Percentiles rank a stretch among this genome's conserved stretches.
Conservation (phyloP, 352 stramenopile species). For the Phytophthora idaei region DNA sequence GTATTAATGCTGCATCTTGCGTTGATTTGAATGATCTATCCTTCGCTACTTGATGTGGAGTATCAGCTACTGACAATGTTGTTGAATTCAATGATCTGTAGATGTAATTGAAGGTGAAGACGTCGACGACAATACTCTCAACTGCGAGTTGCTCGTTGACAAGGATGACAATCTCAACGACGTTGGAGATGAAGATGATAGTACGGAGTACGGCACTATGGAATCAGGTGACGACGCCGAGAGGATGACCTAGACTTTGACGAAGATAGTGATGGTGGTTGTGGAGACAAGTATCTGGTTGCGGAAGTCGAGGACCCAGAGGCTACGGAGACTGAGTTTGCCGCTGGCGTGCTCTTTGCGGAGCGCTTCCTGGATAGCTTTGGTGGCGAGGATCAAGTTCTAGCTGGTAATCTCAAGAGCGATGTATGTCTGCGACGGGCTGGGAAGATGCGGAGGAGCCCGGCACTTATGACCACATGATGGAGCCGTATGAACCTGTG, state of each 20-base stretch:
- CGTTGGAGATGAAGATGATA: not conserved
- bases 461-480: not conserved
- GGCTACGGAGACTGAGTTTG: constrained; percentile 1
- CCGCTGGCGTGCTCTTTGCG: constrained; percentile 12
- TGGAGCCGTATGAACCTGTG: not conserved
- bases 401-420: not conserved
- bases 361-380: not conserved
- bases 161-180: constrained; percentile 8
- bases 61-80: no score
- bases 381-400: not conserved
- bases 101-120: not conserved
- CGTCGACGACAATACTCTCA: not conserved
- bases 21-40: not conserved
- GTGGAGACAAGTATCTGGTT: not conserved
- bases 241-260: constrained; percentile 7
- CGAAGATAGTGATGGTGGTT: constrained; percentile 3
- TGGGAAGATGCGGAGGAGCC: not conserved
- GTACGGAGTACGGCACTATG: constrained; percentile 2
- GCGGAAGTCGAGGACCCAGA: constrained; percentile 8
- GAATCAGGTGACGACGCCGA: constrained; percentile 22
- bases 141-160: constrained; percentile 9
- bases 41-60: no score
- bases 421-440: not conserved
- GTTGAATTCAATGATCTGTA: no score
- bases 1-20: constrained; percentile 6